These are phyloP conservation scores for Skeletonema costatum DNA, from an alignment of 108 stramenopile genomes.

Conservation along the genomic window DNA sequence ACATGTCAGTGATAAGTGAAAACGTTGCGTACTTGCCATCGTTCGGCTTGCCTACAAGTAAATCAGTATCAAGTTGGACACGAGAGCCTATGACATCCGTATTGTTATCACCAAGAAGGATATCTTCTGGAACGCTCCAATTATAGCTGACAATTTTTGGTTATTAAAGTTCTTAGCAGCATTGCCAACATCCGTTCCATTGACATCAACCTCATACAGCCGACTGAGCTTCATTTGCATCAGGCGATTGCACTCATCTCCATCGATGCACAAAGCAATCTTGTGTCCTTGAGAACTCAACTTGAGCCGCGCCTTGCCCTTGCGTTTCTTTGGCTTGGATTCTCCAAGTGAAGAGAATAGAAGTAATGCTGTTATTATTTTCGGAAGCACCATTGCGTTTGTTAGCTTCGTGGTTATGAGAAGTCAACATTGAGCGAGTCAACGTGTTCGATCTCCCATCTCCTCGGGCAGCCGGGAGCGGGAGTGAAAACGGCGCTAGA, in stretches of 20 bases:
- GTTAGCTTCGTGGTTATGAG: too few relatives aligned
- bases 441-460: too few relatives aligned
- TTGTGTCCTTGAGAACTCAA: background rate
- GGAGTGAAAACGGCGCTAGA: too few relatives aligned
- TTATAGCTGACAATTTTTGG: background rate
- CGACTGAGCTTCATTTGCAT: constrained; percentile 7
- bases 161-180: background rate
- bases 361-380: background rate
- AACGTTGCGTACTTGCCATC: background rate
- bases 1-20: background rate
- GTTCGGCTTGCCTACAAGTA: background rate
- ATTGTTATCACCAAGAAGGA: background rate
- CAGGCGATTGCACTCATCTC: background rate
- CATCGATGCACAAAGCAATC: background rate
- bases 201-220: background rate
- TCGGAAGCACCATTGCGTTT: background rate
- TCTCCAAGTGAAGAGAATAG: background rate
- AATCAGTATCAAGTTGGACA: background rate
- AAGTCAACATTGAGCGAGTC: too few relatives aligned
- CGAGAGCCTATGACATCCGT: background rate
- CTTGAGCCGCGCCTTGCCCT: background rate
- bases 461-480: too few relatives aligned
- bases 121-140: background rate
- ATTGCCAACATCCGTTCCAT: background rate
- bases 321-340: background rate